Base-by-base conservation (phyloP, 2,329 filamentous ascomycete species). In the Tolypocladium tropicale region DNA sequence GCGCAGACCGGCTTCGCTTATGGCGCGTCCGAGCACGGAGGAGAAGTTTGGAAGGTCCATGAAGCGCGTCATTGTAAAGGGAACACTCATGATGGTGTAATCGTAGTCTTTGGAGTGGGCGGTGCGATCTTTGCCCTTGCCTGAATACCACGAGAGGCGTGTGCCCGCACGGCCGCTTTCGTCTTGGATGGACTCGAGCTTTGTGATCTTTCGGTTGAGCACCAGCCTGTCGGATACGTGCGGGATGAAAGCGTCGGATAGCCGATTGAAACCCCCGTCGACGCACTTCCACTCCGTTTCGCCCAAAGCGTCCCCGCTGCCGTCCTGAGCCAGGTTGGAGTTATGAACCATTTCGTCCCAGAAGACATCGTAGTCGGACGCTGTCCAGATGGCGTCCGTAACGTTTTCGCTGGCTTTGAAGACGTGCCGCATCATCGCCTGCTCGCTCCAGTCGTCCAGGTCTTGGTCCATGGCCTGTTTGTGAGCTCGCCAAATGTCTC, bases 41-140 rank as follows among this genome's bases (percentile, higher is more conserved):
- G 71, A 72, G 60, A 69, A 72, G 6, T 60, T 58, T 0, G 71
- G 70, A 1, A 72, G 55, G 6, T 72, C 64, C 71, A 70, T 71
- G 55, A 70, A 70, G 33, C 69, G 67, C 21, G 70, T 65, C 53
- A 71, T 61, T 28, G 70, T 73, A 51, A 74, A 67, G 0, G 71
- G 71, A 0, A 68, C 67, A 9, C 68, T 68, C 61, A 72, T 71
- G 46, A 74, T 66, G 2, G 70, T 63, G 55, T 73, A 73, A 55
- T 74, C 71, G 36, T 71, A 74, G 1, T 63, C 61, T n/a, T 69
- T 66, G 4, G 62, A 61, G 0, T 61, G 64, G 6, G 62, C 56
- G n/a, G 65, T 51, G 39, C 63, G 66, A 9, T 64, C 54, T 23
- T 56, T 53, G 25, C 65, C 65, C 2, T 59, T 56, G 56, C 61